A percentile compares a stretch with the other conserved stretches of the same genome.
Evolutionary conservation across 306 rosid genomes (phyloP).

Genomic region (Gillenia trifoliata): DNA sequence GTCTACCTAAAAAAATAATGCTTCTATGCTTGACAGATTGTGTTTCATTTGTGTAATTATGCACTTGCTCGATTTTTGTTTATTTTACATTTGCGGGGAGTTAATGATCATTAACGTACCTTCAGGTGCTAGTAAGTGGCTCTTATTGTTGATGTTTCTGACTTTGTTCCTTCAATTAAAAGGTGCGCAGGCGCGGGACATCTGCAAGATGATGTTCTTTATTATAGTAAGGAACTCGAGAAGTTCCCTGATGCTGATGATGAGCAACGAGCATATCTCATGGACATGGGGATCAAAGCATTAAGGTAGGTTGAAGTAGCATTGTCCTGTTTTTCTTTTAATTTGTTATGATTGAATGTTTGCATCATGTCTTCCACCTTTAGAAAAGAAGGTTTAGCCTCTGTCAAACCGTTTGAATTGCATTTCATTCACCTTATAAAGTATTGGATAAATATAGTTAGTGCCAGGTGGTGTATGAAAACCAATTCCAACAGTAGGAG

Average conservation of each 20-base stretch:
- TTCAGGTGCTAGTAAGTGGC: background rate
- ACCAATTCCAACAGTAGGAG: background rate
- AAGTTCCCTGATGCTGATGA: slow-evolving; percentile 56
- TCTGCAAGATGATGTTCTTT: slow-evolving; percentile 74
- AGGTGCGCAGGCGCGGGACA: slow-evolving; percentile 91
- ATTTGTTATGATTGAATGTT: background rate
- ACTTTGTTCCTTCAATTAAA: slow-evolving; percentile 26
- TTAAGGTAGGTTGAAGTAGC: slow-evolving; percentile 42
- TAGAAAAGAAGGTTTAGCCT: background rate
- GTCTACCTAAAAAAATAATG: background rate
- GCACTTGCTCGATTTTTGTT: background rate
- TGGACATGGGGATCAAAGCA: slow-evolving; percentile 85
- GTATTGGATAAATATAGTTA: background rate
- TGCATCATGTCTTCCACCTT: background rate
- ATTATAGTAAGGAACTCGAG: slow-evolving; percentile 59
- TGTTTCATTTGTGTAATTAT: background rate
- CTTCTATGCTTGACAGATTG: background rate
- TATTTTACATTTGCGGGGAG: background rate
- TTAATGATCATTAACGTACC: background rate
- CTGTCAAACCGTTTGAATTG: background rate
- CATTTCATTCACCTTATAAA: background rate
- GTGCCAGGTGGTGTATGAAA: too few species aligned
- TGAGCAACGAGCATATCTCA: slow-evolving; percentile 57
- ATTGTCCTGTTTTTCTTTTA: background rate
- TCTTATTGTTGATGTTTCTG: slow-evolving; percentile 12